Conservation (phyloP, 495 filamentous ascomycete genomes). For the Evernia prunastri region DNA sequence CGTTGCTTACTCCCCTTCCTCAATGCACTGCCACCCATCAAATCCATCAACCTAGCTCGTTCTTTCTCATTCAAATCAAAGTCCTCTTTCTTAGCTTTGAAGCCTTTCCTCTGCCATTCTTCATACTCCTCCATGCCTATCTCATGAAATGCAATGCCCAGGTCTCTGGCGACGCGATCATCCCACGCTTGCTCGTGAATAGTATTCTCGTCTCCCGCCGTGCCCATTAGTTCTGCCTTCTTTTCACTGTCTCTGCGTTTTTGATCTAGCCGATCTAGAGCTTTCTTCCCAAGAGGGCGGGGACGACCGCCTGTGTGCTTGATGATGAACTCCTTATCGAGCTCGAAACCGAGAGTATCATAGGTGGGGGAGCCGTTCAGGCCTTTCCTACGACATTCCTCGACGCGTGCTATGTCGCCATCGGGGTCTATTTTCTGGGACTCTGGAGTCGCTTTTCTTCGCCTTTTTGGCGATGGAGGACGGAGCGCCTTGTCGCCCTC, state of each 20-base stretch:
- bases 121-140: slow-evolving; percentile 28
- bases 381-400: slow-evolving; percentile 12
- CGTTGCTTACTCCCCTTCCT: slow-evolving; percentile 18
- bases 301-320: slow-evolving; percentile 22
- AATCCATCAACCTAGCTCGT: slow-evolving; percentile 2
- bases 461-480: slow-evolving; percentile 14
- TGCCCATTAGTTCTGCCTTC: slow-evolving; percentile 18
- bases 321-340: slow-evolving; percentile 30
- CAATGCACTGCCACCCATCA: slow-evolving; percentile 11
- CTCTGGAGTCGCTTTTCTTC: slow-evolving; percentile 3
- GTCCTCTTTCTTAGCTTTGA: slow-evolving; percentile 29
- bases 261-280: slow-evolving; percentile 5
- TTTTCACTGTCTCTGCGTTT: background rate
- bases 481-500: slow-evolving; percentile 1
- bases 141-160: slow-evolving; percentile 32
- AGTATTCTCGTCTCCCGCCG: background rate
- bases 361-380: slow-evolving; percentile 29
- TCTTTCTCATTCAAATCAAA: slow-evolving; percentile 21
- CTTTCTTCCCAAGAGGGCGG: slow-evolving; percentile 18
- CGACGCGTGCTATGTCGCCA: background rate
- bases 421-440: background rate
- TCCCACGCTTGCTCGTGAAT: slow-evolving; percentile 7
- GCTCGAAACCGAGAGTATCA: slow-evolving; percentile 31
- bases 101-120: slow-evolving; percentile 31
- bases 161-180: slow-evolving; percentile 34